Evolutionary conservation across 2,329 filamentous ascomycete species (phyloP), one percentile per base, ranked within the genome.

Genomic region (Epichloe sp.): DNA sequence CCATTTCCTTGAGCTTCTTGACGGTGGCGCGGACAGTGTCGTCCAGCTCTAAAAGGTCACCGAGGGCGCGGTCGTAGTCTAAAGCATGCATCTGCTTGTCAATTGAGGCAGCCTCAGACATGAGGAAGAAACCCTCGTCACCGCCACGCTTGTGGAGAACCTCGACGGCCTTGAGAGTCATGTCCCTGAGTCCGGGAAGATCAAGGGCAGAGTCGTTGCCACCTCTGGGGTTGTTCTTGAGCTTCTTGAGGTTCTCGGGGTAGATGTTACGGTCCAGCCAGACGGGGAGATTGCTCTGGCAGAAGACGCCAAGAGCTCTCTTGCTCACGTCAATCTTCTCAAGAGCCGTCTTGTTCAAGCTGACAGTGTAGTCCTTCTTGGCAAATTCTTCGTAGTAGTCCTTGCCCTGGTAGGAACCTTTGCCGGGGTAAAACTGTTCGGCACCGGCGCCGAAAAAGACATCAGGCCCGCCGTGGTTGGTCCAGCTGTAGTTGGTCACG

Each of bases 81-180:
- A 93, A 77, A 2, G 73, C 66, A 70, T 94, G 88, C 87, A 94
- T 93, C 75, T 88, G 84, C 75, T 94, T 94, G 70, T 93, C 88
- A 58, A 94, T 86, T 2, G 82, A 87, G 15, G 88, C 88, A 26
- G 84, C 88, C 67, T 94, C 88, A 12, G 82, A 82, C 87, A 94
- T 93, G 62, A 94, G 75, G 75, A 93, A 88, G 77, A 85, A 94
- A 5, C 88, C 88, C 53, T 86, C 77, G 52, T 84, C 76, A 36
- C 77, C 76, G 31, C 82, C 80, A 53, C 79, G 76, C 40, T 74
- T 74, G 65, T 84, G 70, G n/a, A 93, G 78, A 49, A 91, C 80
- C 53, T 91, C 86, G 47, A 93, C 78, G 23, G 87, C 87, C 72
- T 94, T 94, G 59, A 90, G 73, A 0, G 88, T 90, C 88, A 94